Conservation (phyloP, 371 early-diverging fungal species). For the Circinella umbellata region DNA sequence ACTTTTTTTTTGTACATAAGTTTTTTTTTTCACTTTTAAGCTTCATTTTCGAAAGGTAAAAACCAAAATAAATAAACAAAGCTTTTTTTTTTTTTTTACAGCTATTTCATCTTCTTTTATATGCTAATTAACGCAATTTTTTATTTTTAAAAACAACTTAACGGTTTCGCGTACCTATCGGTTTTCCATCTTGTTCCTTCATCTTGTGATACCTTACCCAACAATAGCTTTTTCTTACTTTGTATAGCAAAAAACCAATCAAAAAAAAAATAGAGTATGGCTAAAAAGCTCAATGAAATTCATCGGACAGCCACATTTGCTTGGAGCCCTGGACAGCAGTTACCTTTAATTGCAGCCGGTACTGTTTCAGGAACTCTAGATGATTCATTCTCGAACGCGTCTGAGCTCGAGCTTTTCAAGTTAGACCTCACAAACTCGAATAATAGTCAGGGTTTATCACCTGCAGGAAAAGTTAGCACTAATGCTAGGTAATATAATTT, state of each 20-base stretch:
- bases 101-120: too few relatives aligned
- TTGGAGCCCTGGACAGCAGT: constrained; percentile 81
- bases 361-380: constrained; percentile 97
- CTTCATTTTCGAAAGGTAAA: constrained; percentile 5
- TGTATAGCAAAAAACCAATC: neutral
- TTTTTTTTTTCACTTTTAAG: neutral
- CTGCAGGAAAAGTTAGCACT: constrained; percentile 66
- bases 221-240: neutral
- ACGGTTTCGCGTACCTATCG: neutral
- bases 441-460: constrained; percentile 35
- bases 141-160: neutral
- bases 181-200: neutral
- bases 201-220: neutral
- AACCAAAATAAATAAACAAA: neutral
- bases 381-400: constrained; percentile 90
- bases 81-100: too few relatives aligned
- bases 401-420: constrained; percentile 90
- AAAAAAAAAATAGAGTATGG: constrained; percentile 28
- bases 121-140: too few relatives aligned
- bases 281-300: constrained; percentile 70
- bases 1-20: constrained; percentile 5
- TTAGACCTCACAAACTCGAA: constrained; percentile 65
- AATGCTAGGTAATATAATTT: constrained; percentile 62
- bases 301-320: constrained; percentile 83
- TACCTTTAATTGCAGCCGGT: constrained; percentile 86